A percentile compares a stretch with the other conserved stretches of the same genome.
phyloP scores from a whole-genome alignment of 176 grass and related monocot genomes.

The Chloris gayana region DNA sequence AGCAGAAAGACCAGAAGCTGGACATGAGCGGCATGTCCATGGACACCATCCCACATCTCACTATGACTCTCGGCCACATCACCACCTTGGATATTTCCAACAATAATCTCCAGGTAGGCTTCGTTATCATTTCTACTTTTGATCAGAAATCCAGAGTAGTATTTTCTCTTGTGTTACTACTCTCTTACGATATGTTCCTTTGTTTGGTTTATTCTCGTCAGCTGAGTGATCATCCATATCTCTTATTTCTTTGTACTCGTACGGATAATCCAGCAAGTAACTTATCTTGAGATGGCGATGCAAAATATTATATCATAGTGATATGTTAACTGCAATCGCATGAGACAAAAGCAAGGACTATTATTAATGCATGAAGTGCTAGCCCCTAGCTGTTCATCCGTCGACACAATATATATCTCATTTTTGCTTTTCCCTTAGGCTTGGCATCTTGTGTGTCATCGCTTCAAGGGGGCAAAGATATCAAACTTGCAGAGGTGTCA shows the following conservation, averaged over 20 bases:
- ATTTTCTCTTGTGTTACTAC: neutral
- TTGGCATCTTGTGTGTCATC: neutral
- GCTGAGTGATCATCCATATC: neutral
- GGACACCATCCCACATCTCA: conserved; percentile 73
- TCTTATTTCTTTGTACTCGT: neutral
- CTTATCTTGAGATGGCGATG: conserved; percentile 21
- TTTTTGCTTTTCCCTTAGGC: conserved; percentile 5
- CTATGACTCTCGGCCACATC: conserved; percentile 63
- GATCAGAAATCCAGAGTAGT: neutral
- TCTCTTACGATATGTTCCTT: neutral
- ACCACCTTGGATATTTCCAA: conserved; percentile 92
- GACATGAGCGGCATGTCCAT: conserved; percentile 83
- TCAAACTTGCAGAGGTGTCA: neutral
- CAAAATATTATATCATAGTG: conserved; percentile 24
- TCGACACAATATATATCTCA: conserved; percentile 16
- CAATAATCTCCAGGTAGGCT: conserved; percentile 80
- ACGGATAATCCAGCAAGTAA: conserved; percentile 33
- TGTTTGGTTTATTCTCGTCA: neutral
- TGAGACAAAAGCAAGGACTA: conserved; percentile 36
- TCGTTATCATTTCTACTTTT: neutral
- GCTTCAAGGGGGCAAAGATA: neutral
- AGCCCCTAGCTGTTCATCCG: neutral
- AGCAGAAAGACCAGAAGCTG: conserved; percentile 48
- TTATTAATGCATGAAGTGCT: conserved; percentile 28
- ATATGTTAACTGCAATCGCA: conserved; percentile 37